Conservation (phyloP, 2,329 filamentous ascomycete genomes). For the Ascochyta fabae region DNA sequence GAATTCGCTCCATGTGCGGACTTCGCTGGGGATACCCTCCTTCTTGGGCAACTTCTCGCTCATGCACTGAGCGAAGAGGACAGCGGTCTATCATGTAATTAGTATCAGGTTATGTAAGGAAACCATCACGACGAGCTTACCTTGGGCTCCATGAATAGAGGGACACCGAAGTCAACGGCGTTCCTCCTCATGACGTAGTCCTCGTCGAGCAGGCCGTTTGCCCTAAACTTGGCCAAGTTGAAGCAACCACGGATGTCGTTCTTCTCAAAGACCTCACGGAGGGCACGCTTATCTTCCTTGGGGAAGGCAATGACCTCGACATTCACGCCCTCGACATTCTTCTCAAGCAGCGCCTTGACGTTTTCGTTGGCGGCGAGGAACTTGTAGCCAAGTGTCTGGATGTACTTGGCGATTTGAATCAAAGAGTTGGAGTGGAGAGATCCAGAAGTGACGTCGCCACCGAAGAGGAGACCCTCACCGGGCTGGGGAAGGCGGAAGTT, state of each 20-base stretch:
- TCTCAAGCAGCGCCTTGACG: conserved; percentile 85
- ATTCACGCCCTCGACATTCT: conserved; percentile 68
- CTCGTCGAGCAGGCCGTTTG: conserved; percentile 83
- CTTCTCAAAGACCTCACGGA: conserved; percentile 95
- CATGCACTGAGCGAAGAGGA: conserved; percentile 97
- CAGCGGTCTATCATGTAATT: conserved; percentile 72
- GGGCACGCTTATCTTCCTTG: conserved; percentile 90
- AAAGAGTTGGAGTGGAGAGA: conserved; percentile 66
- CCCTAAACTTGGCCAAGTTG: conserved; percentile 86
- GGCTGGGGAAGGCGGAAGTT: conserved; percentile 97
- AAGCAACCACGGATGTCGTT: conserved; percentile 96
- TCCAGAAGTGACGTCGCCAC: conserved; percentile 72
- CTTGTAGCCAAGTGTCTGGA: conserved; percentile 91
- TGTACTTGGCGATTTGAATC: conserved; percentile 80
- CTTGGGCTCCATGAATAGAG: conserved; percentile 98
- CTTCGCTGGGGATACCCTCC: conserved; percentile 89
- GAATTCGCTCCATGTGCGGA: conserved; percentile 94
- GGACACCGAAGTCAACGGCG: conserved; percentile 96
- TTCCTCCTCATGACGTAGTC: conserved; percentile 99
- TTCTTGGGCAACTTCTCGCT: conserved; percentile 89
- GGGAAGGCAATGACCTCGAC: conserved; percentile 97
- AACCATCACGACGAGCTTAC: conserved; percentile 59
- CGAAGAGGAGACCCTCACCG: conserved; percentile 93
- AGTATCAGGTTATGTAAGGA: conserved; percentile 14
- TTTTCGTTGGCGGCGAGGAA: conserved; percentile 82